A percentile compares a stretch with the other conserved stretches of the same genome.
Conservation (phyloP, 306 rosid species). For the Prunus persica region DNA sequence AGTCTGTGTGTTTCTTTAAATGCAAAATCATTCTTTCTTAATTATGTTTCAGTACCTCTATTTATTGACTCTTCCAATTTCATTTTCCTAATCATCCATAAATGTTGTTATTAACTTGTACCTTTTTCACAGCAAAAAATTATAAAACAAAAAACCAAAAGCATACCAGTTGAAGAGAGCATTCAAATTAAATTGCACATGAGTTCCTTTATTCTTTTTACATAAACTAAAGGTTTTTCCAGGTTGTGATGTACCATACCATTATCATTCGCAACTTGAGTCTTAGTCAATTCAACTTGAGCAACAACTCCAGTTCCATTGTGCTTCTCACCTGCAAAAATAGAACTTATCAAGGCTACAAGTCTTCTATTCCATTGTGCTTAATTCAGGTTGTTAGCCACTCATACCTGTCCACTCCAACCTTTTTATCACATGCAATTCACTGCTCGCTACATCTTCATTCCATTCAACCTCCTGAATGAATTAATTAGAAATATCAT, state of each 20-base stretch:
- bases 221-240: neutral
- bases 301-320: slow-evolving; percentile 9
- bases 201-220: neutral
- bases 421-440: neutral
- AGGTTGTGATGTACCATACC: neutral
- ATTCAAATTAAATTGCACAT: neutral
- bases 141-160: neutral
- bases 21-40: neutral
- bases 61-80: neutral
- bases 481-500: neutral
- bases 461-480: neutral
- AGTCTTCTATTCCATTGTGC: neutral
- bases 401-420: neutral
- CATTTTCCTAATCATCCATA: neutral
- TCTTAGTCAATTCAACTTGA: neutral
- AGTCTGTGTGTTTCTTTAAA: no score
- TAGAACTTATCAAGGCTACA: neutral
- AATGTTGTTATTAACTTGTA: no score
- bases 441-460: neutral
- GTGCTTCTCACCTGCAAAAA: slow-evolving; percentile 2
- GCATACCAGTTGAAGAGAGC: neutral
- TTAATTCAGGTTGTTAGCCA: neutral
- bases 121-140: neutral
- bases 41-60: neutral
- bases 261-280: neutral